Evolutionary conservation across 306 rosid genomes (phyloP), one percentile per base, ranked within the genome.

Genomic region (Cicer judaicum): DNA sequence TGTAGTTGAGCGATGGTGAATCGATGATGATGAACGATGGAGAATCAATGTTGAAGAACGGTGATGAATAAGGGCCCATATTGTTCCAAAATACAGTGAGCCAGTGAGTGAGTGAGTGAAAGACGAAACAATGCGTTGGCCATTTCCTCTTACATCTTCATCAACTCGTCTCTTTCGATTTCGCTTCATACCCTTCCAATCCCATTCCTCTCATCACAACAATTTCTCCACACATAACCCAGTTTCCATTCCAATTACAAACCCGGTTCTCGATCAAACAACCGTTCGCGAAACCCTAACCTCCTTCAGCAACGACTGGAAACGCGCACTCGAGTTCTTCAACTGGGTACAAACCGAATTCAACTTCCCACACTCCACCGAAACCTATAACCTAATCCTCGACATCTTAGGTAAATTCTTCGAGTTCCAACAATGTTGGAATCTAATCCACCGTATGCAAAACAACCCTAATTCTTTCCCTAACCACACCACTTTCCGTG

Each of bases 391-490:
- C 62, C 75, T 80, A 1, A 78, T 89, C 80, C 76, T 91, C 4
- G 97, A 93, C 84, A 89, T 93, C 43, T 87, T 91, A 10, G 94
- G 91, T 15, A 93, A 93, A 88, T 87, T 80, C 75, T 93, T 93
- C 61, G 96, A 91, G 56, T 93, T 93, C 54, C 83, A 85, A 5
- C 88, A 69, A 1, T 88, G 88, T 0, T 91, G 96, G 98, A 75
- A 70, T 8, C 77, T 93, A 6, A 78, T 93, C 48, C 84, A 60
- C 8, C 93, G 90, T 13, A 93, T 93, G 97, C 72, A 39, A 21
- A 39, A 64, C 10, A 68, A 71, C 71, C 86, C 93, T 16, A 18
- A 5, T 50, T 86, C 90, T 49, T 56, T 14, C n/a, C 98, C 97
- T 2, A 84, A 88, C 48, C 96, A 91, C 54, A 13, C 85, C 6